These are phyloP conservation scores for Schizosaccharomyces versatilis DNA, from an alignment of 1,139 yeast species.

Conservation along the genomic window DNA sequence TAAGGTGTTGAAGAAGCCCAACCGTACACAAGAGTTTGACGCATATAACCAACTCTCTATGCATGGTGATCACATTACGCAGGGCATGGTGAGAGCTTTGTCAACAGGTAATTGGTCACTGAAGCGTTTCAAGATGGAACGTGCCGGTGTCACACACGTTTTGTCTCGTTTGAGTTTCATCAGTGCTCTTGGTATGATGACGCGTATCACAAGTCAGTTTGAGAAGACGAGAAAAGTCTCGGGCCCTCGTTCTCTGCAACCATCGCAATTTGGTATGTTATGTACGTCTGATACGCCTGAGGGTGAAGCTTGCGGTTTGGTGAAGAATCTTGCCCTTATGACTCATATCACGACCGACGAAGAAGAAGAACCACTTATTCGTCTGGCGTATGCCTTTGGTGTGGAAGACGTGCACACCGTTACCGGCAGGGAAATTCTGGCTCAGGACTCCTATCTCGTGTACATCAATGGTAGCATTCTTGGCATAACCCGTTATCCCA, in stretches of 20 bases:
- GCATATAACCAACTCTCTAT: conserved; percentile 73
- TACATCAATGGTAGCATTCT: conserved; percentile 82
- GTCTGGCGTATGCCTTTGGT: conserved; percentile 60
- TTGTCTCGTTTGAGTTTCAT: conserved; percentile 75
- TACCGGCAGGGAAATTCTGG: conserved; percentile 67
- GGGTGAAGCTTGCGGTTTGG: conserved; percentile 99
- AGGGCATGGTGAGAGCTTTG: conserved; percentile 86
- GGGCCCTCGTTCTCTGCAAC: conserved; percentile 97
- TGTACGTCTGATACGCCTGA: conserved; percentile 99
- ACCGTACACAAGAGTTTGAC: conserved; percentile 85
- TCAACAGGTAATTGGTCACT: conserved; percentile 98
- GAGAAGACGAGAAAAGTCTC: conserved; percentile 94
- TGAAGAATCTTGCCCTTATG: conserved; percentile 87
- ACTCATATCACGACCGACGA: conserved; percentile 97
- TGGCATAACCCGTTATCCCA: conserved; percentile 75
- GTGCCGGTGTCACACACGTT: conserved; percentile 98
- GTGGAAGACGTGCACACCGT: conserved; percentile 61
- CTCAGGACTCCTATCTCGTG: conserved; percentile 58
- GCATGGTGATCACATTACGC: conserved; percentile 78
- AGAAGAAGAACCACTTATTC: conserved; percentile 72
- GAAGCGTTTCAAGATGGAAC: conserved; percentile 96
- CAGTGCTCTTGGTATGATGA: conserved; percentile 97
- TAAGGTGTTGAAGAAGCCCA: conserved; percentile 78
- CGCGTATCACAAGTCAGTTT: conserved; percentile 92
- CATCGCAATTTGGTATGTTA: conserved; percentile 33